These are phyloP conservation scores for Fragaria nilgerrensis DNA, from an alignment of 306 rosid species.

Conservation along the genomic window DNA sequence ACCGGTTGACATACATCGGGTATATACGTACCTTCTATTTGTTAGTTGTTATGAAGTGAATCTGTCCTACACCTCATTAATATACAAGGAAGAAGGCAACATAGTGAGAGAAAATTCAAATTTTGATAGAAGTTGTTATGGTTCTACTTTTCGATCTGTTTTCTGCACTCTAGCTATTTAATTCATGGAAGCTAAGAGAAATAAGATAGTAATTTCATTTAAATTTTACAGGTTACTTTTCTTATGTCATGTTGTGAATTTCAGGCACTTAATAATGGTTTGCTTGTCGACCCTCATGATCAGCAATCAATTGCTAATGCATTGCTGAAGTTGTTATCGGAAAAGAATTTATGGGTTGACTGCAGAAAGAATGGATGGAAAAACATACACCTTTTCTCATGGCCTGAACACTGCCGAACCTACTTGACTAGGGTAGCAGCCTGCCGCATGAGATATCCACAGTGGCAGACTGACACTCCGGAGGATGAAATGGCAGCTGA, in stretches of 20 bases:
- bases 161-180: not conserved
- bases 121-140: not conserved
- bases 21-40: constrained; percentile 24
- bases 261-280: constrained; percentile 63
- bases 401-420: constrained; percentile 78
- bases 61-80: not conserved
- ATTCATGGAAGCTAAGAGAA: constrained; percentile 2
- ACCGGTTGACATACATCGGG: constrained; percentile 87
- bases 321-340: constrained; percentile 57
- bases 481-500: constrained; percentile 50
- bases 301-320: constrained; percentile 60
- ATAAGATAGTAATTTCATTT: not conserved
- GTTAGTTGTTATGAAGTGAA: constrained; percentile 6
- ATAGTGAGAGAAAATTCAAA: not conserved
- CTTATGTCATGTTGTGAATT: constrained; percentile 5
- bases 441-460: constrained; percentile 74
- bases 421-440: constrained; percentile 67
- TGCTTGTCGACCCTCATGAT: constrained; percentile 76
- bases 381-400: constrained; percentile 66
- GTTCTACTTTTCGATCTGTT: not conserved
- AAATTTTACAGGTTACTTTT: constrained; percentile 16
- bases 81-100: constrained; percentile 12
- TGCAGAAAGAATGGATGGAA: constrained; percentile 68
- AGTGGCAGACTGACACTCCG: constrained; percentile 67
- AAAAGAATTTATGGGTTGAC: constrained; percentile 61